These are phyloP conservation scores for Puya raimondii DNA, from an alignment of 176 grass and related monocot species.

Conservation along the genomic window DNA sequence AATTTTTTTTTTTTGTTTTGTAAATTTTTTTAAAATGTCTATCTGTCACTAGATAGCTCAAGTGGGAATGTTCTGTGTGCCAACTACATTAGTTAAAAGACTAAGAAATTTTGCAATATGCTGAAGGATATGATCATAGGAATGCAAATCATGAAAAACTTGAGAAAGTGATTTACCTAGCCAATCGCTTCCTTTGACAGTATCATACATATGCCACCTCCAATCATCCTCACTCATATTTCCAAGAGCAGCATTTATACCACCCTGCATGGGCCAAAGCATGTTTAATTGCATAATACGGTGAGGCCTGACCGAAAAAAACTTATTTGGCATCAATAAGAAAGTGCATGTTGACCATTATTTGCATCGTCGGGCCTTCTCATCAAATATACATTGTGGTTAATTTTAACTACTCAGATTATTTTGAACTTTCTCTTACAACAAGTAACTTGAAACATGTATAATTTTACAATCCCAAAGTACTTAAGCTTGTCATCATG, in stretches of 20 bases:
- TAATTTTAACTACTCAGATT: no score
- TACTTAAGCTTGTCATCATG: no score
- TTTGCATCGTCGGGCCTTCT: no score
- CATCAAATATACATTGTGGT: no score
- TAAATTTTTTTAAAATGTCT: no score
- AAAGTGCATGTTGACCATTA: no score
- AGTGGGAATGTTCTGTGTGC: neutral
- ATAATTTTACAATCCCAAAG: no score
- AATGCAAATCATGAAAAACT: neutral
- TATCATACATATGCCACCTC: slow-evolving; percentile 99
- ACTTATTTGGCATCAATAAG: no score
- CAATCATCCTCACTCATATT: slow-evolving; percentile 99
- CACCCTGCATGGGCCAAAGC: slow-evolving; percentile 39
- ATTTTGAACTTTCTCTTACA: no score
- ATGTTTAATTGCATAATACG: neutral
- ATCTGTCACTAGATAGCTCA: neutral
- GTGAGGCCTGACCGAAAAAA: no score
- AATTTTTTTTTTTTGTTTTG: neutral
- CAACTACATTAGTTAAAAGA: neutral
- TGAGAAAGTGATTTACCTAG: slow-evolving; percentile 42
- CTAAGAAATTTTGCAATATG: no score
- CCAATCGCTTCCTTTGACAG: slow-evolving; percentile 97
- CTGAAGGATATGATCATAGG: neutral
- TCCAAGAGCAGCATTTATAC: slow-evolving; percentile 96
- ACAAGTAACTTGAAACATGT: no score